Evolutionary conservation across 805 yeast species (phyloP), one percentile per base, ranked within the genome.

Genomic region (Phaffomyces thermotolerans): DNA sequence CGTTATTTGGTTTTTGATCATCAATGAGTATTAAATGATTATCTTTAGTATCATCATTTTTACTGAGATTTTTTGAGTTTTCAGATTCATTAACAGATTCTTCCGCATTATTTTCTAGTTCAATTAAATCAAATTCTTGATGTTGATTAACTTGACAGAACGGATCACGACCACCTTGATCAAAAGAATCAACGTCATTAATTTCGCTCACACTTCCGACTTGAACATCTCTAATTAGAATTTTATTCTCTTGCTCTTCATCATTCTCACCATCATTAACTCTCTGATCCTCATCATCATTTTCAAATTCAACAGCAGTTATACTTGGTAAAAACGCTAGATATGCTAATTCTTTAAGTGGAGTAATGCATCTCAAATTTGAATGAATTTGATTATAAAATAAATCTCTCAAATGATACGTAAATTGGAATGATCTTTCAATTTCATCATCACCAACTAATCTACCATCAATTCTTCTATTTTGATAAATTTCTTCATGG

Each of bases 391-490:
- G 76, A 42, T 80, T 81, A 29, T 66, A 51, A 58, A 85, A 93
- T 34, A 93, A 66, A 35, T 74, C 77, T 45, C 84, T 75, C 39
- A 93, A 69, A 41, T 84, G 84, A 47, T 76, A 77, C 39, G 86
- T 76, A 54, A 93, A 93, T 55, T 87, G 91, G 51, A 79, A 78
- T 0, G 97, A 84, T 48, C 98, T 71, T 50, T 76, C 76, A 4
- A 86, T 78, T 63, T 93, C 98, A 43, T 73, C 69, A n/a, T 64
- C 69, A n/a, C 86, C 84, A 6, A 90, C 91, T 20, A 67, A 71
- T 42, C 97, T 72, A 2, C 96, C 96, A 34, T 97, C 97, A 43
- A 91, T 83, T 57, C 95, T 79, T 54, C 95, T 76, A 22, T 64
- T 58, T 22, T 58, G 49, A 43, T 63, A 66, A 3, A 67, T 54